Base-by-base conservation (phyloP, 2,329 filamentous ascomycete species). In the Gnomoniopsis sp. region DNA sequence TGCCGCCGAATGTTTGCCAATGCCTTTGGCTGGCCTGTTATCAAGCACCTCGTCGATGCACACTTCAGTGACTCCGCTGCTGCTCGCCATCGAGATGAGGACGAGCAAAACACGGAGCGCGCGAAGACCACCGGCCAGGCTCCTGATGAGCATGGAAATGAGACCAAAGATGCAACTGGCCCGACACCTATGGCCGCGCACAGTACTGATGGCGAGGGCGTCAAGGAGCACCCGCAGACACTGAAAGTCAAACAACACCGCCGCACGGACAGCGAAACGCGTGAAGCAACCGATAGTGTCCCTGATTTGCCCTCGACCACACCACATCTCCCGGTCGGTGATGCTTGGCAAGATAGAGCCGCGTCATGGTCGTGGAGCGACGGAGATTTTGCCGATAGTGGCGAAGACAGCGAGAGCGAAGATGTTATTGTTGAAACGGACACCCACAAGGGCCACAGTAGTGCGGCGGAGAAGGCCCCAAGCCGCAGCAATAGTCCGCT, bases 1-100 rank as follows among this genome's bases (percentile, higher is more conserved):
- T 95, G 99, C 23, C 88, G 95, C 17, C 88, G 95, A 57, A 96
- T 92, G 88, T 99, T 99, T 71, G 88, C 92, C 58, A 99, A 99
- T 69, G 95, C 95, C 0, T 96, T 96, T 67, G 95, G 95, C 2
- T 99, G 95, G 95, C 95, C 95, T 0, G 95, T 99, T 1, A 79
- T 98, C 52, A 93, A 97, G 74, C 95, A 99, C 74, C 77, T 98
- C 21, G 93, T 95, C 54, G 93, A 98, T 67, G 92, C 91, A 0
- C 95, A 99, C 74, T 99, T 99, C 70, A 89, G 87, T 55, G 89
- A 96, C 69, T 87, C 86, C 1, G 83, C 83, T 50, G 75, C 81
- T 1, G 87, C 89, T 0, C 79, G 81, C 17, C 86, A 83, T 1
- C 79, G 85, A 1, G 89, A 93, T 66, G 85, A 89, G 51, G 74